Evolutionary conservation across 2,329 filamentous ascomycete species (phyloP).

Genomic region (Cordyceps militaris): DNA sequence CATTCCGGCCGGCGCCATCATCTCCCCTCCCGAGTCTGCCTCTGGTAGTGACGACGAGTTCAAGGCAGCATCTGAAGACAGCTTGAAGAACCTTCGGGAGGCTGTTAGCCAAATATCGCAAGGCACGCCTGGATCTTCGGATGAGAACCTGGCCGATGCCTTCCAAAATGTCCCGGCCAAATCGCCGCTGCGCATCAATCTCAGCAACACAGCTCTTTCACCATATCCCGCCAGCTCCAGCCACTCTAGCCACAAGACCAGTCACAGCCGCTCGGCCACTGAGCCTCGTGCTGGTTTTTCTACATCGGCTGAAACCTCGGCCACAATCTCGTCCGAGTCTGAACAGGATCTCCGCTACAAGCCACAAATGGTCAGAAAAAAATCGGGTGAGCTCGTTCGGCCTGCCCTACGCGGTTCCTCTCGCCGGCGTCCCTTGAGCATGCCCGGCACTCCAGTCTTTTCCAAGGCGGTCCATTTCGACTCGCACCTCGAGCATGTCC

Average conservation of each 20-base stretch:
- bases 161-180: neutral
- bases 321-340: conserved; percentile 52
- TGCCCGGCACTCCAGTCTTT: conserved; percentile 94
- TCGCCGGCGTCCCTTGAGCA: conserved; percentile 81
- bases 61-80: conserved; percentile 39
- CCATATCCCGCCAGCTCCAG: conserved; percentile 30
- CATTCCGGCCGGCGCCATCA: conserved; percentile 77
- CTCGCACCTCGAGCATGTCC: conserved; percentile 88
- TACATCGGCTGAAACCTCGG: conserved; percentile 42
- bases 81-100: conserved; percentile 65
- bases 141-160: conserved; percentile 44
- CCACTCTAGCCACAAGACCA: conserved; percentile 33
- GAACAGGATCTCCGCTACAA: conserved; percentile 56
- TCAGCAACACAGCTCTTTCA: conserved; percentile 40
- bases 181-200: conserved; percentile 36
- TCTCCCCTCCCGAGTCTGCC: conserved; percentile 84
- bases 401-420: conserved; percentile 78
- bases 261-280: conserved; percentile 45
- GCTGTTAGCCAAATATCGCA: conserved; percentile 72
- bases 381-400: conserved; percentile 92
- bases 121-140: conserved; percentile 36
- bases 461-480: conserved; percentile 98
- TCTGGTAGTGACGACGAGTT: conserved; percentile 79
- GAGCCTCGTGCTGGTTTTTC: conserved; percentile 44
- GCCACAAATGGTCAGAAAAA: conserved; percentile 94